A percentile compares a stretch with the other conserved stretches of the same genome.
Evolutionary conservation across 2,329 filamentous ascomycete species (phyloP).

Genomic region (Chaetomium sp.): DNA sequence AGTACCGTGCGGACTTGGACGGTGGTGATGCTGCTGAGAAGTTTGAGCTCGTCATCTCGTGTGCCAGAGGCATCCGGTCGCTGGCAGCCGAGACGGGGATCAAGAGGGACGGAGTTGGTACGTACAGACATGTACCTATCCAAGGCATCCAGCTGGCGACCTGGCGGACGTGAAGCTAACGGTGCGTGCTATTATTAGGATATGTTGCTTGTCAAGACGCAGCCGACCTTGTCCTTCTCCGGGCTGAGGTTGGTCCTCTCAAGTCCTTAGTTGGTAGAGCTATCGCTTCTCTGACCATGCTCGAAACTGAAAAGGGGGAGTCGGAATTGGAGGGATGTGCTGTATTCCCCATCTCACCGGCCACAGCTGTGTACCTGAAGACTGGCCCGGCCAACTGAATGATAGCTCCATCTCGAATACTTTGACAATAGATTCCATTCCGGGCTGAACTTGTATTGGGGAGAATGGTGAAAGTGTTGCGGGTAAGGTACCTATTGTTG

Average conservation of each 20-base stretch:
- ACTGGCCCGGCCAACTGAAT: neutral
- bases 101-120: neutral
- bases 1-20: slow-evolving; percentile 33
- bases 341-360: neutral
- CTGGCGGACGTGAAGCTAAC: neutral
- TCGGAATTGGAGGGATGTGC: neutral
- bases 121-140: neutral
- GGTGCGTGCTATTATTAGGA: neutral
- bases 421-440: too few relatives aligned
- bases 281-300: neutral
- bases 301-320: neutral
- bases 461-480: neutral
- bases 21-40: neutral
- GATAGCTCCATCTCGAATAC: too few relatives aligned
- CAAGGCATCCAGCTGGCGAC: neutral
- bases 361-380: neutral
- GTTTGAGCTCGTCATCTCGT: neutral
- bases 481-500: neutral
- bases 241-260: neutral
- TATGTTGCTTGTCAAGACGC: neutral
- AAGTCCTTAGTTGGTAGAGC: neutral
- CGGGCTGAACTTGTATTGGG: neutral
- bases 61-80: slow-evolving; percentile 1
- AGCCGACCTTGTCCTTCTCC: neutral
- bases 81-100: neutral